Evolutionary conservation across 2,329 filamentous ascomycete species (phyloP), one percentile per base, ranked within the genome.

Genomic region (Emydomyces testavorans): DNA sequence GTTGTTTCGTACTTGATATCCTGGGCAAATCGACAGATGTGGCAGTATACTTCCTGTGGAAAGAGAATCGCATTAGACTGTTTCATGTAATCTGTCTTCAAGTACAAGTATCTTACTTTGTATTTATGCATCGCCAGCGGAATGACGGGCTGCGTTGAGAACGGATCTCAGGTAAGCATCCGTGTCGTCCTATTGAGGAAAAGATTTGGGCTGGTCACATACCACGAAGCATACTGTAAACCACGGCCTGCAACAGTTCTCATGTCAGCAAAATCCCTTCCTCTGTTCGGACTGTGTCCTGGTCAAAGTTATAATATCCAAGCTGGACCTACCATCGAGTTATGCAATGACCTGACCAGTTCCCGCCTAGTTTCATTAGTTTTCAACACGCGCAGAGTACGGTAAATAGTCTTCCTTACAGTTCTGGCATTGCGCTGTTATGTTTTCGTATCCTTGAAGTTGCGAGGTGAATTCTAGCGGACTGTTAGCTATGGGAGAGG

Each of bases 31-130:
- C 52, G 54, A 43, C 54, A 55, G 34, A 55, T 52, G 39, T 55
- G 50, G 36, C 54, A 55, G 29, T 51, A 49, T 31, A 54, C 52
- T 44, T 55, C 54, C 54, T 55, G 26, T 31, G 28, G n/a, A 15
- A 39, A 11, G 21, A 45, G n/a, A 48, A 39, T 10, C n/a, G n/a
- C 11, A 29, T 21, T 31, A 39, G 26, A 23, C 23, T 2, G 1
- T 34, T 24, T 39, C 10, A 6, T 24, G 15, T 5, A 29, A 26
- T 11, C 31, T 24, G 13, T 2, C 3, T 29, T 18, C 16, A 24
- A 20, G 34, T 26, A 16, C 2, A 13, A 2, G 20, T 7, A 13
- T 16, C 48, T 43, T 72, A 83, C 80, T 61, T 79, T 77, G 44
- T 62, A 60, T 40, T 63, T 65, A 49, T 58, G 54, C 11, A 52